Percentiles rank a stretch among this genome's conserved stretches.
phyloP scores from a whole-genome alignment of 306 rosid species.

The Carpinus viminea region DNA sequence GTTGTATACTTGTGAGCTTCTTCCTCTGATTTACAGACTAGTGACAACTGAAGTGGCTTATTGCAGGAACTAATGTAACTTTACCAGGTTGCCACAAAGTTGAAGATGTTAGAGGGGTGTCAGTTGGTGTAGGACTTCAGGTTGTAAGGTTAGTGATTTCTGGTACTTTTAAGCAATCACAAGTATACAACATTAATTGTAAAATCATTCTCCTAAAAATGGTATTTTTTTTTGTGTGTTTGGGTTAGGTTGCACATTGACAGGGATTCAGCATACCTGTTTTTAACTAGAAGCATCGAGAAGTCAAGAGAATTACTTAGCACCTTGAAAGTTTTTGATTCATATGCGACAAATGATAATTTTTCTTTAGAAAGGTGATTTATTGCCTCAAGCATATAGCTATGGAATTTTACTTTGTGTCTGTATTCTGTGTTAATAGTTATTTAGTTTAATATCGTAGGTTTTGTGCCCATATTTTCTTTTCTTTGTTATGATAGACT shows the following conservation, averaged over 20 bases:
- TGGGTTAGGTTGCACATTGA: conserved; percentile 58
- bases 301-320: conserved; percentile 65
- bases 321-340: conserved; percentile 49
- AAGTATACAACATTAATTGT: too few species aligned
- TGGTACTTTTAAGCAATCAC: conserved; percentile 17
- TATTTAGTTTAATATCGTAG: background rate
- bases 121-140: conserved; percentile 87
- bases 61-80: conserved; percentile 51
- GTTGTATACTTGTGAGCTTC: conserved; percentile 1
- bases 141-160: conserved; percentile 72
- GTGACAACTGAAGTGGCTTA: conserved; percentile 15
- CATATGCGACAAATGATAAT: conserved; percentile 37
- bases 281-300: conserved; percentile 73
- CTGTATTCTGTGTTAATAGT: background rate
- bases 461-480: conserved; percentile 7
- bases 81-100: conserved; percentile 59
- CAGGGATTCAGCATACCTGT: conserved; percentile 56
- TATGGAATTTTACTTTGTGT: conserved; percentile 4
- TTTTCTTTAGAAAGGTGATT: conserved; percentile 69
- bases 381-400: conserved; percentile 1
- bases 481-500: conserved; percentile 54
- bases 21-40: conserved; percentile 7
- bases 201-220: conserved; percentile 23
- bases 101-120: conserved; percentile 72
- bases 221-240: conserved; percentile 28